These are phyloP conservation scores for Vigna radiata DNA, from an alignment of 306 rosid species.

Conservation along the genomic window DNA sequence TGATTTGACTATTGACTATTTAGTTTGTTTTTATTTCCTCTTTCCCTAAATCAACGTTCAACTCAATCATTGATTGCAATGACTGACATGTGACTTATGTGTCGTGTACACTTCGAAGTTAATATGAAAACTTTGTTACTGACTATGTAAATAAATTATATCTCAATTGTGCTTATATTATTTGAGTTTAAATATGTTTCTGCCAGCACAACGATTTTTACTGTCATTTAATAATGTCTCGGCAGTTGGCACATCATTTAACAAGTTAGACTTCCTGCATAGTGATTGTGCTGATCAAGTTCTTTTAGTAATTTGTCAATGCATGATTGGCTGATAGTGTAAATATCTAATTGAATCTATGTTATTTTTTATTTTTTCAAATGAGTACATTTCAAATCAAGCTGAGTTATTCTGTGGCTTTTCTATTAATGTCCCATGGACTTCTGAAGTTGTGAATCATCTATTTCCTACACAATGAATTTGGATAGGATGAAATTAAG, in stretches of 20 bases:
- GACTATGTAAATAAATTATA: neutral
- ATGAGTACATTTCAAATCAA: neutral
- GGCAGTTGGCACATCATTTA: neutral
- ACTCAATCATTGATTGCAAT: neutral
- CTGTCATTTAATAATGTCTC: neutral
- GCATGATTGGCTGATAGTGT: neutral
- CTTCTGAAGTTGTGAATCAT: slow-evolving; percentile 23
- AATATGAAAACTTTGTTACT: neutral
- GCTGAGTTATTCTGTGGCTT: neutral
- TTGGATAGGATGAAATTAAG: slow-evolving; percentile 71
- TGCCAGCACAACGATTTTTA: neutral
- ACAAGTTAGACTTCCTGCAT: neutral
- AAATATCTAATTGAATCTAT: neutral
- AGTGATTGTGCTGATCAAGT: neutral
- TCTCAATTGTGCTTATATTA: neutral
- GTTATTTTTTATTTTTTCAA: slow-evolving; percentile 1
- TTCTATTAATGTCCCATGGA: slow-evolving; percentile 12
- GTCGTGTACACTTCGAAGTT: neutral
- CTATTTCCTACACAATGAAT: slow-evolving; percentile 30
- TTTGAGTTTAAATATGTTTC: slow-evolving; percentile 2
- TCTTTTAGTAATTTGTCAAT: slow-evolving; percentile 11
- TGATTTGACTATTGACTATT: neutral
- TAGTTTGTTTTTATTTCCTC: slow-evolving; percentile 2
- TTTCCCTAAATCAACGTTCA: neutral
- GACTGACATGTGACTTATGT: neutral